These are phyloP conservation scores for Drechslera avenae DNA, from an alignment of 2,329 filamentous ascomycete species.

Conservation along the genomic window DNA sequence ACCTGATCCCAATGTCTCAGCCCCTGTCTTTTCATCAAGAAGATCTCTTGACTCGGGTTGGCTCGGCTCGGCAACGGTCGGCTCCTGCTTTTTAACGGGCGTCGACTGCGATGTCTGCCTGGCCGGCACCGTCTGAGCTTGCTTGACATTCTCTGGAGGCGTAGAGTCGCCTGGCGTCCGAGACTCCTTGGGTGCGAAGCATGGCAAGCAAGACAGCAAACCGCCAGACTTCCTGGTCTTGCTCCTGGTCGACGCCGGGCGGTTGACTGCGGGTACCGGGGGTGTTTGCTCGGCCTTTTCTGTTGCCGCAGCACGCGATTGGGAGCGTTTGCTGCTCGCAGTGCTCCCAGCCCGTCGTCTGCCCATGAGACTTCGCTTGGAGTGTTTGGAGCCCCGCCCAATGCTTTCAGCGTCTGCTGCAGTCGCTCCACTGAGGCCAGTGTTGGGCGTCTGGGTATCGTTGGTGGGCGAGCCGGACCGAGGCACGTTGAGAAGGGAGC, in stretches of 20 bases:
- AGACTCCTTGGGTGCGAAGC: constrained; percentile 68
- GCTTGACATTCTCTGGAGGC: constrained; percentile 55
- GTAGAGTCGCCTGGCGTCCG: constrained; percentile 49
- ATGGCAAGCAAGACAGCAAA: constrained; percentile 63
- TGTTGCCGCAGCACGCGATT: constrained; percentile 43
- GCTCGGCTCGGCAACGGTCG: constrained; percentile 50
- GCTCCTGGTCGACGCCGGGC: constrained; percentile 44
- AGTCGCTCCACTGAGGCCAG: constrained; percentile 52
- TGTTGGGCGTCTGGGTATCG: constrained; percentile 44
- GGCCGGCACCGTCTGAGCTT: constrained; percentile 45
- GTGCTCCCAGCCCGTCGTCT: constrained; percentile 53
- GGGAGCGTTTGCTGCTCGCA: constrained; percentile 54
- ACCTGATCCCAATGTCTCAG: constrained; percentile 30
- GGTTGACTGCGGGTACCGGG: constrained; percentile 37
- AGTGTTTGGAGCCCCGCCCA: constrained; percentile 50
- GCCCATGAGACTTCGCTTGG: constrained; percentile 53
- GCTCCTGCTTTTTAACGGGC: constrained; percentile 55
- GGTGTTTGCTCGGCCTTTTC: constrained; percentile 50
- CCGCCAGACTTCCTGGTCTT: constrained; percentile 49
- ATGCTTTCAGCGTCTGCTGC: constrained; percentile 54
- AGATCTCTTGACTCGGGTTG: constrained; percentile 53
- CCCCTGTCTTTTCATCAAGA: constrained; percentile 51
- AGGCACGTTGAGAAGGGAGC: constrained; percentile 46
- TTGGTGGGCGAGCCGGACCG: constrained; percentile 37
- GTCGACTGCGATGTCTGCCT: constrained; percentile 57